Conservation (phyloP, 208 protist species). For the Leishmania major region DNA sequence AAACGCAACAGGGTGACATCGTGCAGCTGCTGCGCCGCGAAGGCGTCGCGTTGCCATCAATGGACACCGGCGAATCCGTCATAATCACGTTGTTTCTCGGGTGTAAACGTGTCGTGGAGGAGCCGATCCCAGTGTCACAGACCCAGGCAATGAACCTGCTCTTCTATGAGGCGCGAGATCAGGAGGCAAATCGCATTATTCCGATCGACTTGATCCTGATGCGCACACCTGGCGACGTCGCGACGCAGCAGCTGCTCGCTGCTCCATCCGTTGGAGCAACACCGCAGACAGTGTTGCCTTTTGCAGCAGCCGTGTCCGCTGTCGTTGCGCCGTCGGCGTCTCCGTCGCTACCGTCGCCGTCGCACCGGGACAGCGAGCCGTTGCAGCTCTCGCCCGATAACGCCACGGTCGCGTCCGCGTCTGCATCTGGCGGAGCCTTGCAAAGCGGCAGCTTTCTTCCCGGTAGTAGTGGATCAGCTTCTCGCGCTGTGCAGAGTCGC, state of each 20-base stretch:
- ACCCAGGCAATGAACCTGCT: constrained; percentile 80
- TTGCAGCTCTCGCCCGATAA: neutral
- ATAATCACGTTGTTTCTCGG: constrained; percentile 62
- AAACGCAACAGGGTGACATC: constrained; percentile 38
- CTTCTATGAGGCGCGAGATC: constrained; percentile 81
- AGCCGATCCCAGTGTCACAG: constrained; percentile 60
- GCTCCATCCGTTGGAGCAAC: neutral
- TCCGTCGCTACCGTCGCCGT: constrained; percentile 1
- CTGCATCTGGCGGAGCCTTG: neutral
- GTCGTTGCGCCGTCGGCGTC: neutral
- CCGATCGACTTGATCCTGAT: constrained; percentile 82
- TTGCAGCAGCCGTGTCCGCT: neutral
- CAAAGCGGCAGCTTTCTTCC: neutral
- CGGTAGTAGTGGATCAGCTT: neutral
- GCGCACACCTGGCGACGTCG: constrained; percentile 52
- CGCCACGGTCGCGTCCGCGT: neutral
- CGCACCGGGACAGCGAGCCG: neutral
- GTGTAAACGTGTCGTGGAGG: constrained; percentile 44
- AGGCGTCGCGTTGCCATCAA: constrained; percentile 73
- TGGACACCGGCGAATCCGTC: constrained; percentile 76
- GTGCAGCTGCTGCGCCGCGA: constrained; percentile 65
- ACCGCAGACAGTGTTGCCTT: neutral
- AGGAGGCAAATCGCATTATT: constrained; percentile 80
- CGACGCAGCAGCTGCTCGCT: constrained; percentile 4
- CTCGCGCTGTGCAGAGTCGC: constrained; percentile 10